Percentiles rank a stretch among this genome's conserved stretches.
Evolutionary conservation across 345 rosid genomes (phyloP).

Genomic region (Moringa oleifera): DNA sequence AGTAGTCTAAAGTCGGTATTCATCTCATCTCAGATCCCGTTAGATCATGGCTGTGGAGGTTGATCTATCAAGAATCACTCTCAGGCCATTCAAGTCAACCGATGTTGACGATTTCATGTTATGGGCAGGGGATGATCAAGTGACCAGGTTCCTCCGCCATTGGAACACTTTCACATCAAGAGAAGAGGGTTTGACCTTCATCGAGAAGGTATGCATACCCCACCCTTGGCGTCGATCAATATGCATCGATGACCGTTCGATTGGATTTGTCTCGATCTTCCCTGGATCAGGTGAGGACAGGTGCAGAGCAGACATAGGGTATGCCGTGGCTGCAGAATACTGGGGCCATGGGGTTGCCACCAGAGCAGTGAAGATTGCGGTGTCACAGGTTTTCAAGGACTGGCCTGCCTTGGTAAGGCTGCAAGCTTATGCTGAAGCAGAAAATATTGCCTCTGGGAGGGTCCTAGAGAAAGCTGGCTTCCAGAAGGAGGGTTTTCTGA

Average conservation of each 20-base stretch:
- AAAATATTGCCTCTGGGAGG: constrained; percentile 36
- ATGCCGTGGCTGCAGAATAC: constrained; percentile 29
- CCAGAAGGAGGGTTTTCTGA: constrained; percentile 33
- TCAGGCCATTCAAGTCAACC: constrained; percentile 30
- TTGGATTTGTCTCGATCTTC: constrained; percentile 34
- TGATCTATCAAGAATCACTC: constrained; percentile 21
- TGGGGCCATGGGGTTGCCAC: constrained; percentile 48
- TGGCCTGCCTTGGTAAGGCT: constrained; percentile 32
- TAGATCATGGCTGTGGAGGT: constrained; percentile 13
- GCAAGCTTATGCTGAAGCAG: constrained; percentile 32
- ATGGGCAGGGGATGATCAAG: constrained; percentile 36
- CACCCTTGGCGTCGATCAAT: constrained; percentile 48
- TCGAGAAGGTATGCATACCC: constrained; percentile 33
- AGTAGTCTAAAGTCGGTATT: too few relatives aligned
- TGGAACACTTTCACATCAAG: constrained; percentile 31
- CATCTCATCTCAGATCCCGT: too few relatives aligned
- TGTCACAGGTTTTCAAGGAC: constrained; percentile 26
- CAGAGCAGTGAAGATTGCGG: constrained; percentile 29
- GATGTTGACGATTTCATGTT: constrained; percentile 37
- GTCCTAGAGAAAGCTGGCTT: constrained; percentile 43
- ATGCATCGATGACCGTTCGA: constrained; percentile 37
- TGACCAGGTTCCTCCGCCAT: constrained; percentile 22
- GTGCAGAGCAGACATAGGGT: constrained; percentile 34
- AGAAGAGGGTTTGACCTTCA: constrained; percentile 35
- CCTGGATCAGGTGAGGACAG: constrained; percentile 28